Evolutionary conservation across 805 yeast species (phyloP).

Genomic region (Nakazawaea molendinolei): DNA sequence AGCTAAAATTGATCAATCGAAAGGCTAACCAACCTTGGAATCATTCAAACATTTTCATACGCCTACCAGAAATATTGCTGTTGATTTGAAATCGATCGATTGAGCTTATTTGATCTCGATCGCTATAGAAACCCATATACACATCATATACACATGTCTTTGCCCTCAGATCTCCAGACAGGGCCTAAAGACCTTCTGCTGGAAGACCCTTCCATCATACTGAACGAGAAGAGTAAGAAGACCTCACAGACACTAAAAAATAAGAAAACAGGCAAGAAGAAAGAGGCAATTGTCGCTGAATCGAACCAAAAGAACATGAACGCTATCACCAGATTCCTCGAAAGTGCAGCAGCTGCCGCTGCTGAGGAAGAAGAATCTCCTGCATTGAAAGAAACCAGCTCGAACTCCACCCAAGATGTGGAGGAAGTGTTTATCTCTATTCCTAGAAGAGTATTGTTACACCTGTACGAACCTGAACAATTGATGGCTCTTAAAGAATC

Average conservation of each 20-base stretch:
- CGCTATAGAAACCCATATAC: too few relatives aligned
- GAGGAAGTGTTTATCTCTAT: slow-evolving; percentile 9
- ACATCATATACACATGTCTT: too few relatives aligned
- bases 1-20: too few relatives aligned
- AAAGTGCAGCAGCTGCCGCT: slow-evolving; percentile 27
- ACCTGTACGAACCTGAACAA: slow-evolving; percentile 20
- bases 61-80: too few relatives aligned
- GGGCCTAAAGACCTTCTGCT: slow-evolving; percentile 2
- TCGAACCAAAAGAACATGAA: slow-evolving; percentile 8
- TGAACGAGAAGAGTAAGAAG: slow-evolving; percentile 1
- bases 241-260: neutral
- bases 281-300: slow-evolving; percentile 5
- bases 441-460: slow-evolving; percentile 3
- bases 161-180: neutral
- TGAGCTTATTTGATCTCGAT: too few relatives aligned
- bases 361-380: slow-evolving; percentile 16
- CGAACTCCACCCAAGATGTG: neutral
- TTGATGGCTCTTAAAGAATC: slow-evolving; percentile 28
- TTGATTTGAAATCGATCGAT: too few relatives aligned
- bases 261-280: slow-evolving; percentile 1
- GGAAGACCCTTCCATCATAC: slow-evolving; percentile 9
- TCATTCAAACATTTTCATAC: too few relatives aligned
- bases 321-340: slow-evolving; percentile 22
- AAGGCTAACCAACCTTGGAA: too few relatives aligned
- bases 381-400: neutral